phyloP scores from a whole-genome alignment of 78 protist genomes.

The Dictyostelium citrinum region DNA sequence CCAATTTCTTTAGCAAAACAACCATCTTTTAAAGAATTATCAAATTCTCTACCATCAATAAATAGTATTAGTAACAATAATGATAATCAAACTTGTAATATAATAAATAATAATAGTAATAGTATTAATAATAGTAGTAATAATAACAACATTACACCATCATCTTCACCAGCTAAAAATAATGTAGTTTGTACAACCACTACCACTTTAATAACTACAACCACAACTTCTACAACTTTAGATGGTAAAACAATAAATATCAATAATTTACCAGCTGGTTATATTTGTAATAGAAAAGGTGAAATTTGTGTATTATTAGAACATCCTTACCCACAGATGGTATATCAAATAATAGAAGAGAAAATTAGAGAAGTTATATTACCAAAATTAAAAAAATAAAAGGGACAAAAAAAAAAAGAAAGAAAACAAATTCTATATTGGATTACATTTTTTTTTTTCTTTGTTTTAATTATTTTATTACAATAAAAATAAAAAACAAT shows the following conservation, averaged over 20 bases:
- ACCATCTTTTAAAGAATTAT: background rate
- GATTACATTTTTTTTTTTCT: no score
- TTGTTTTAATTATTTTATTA: no score
- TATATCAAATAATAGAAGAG: constrained; percentile 58
- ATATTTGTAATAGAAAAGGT: constrained; percentile 46
- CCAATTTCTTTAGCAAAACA: background rate
- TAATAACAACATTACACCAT: background rate
- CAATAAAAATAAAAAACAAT: no score
- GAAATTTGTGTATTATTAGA: constrained; percentile 49
- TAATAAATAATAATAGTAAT: background rate
- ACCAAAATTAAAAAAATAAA: background rate
- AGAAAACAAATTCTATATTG: no score
- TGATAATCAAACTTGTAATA: constrained; percentile 3
- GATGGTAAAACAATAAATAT: background rate
- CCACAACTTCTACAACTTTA: background rate
- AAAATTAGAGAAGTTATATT: background rate
- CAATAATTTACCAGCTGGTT: background rate
- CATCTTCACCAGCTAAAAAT: background rate
- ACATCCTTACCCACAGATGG: constrained; percentile 74
- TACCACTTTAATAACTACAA: background rate
- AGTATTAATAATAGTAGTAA: background rate
- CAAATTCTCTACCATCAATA: background rate
- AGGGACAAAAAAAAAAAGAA: background rate
- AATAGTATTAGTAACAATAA: background rate
- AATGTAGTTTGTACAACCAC: background rate